A percentile compares a stretch with the other conserved stretches of the same genome.
These are phyloP conservation scores for Drechslerella stenobrocha DNA, from an alignment of 2,329 filamentous ascomycete species.

Conservation along the genomic window DNA sequence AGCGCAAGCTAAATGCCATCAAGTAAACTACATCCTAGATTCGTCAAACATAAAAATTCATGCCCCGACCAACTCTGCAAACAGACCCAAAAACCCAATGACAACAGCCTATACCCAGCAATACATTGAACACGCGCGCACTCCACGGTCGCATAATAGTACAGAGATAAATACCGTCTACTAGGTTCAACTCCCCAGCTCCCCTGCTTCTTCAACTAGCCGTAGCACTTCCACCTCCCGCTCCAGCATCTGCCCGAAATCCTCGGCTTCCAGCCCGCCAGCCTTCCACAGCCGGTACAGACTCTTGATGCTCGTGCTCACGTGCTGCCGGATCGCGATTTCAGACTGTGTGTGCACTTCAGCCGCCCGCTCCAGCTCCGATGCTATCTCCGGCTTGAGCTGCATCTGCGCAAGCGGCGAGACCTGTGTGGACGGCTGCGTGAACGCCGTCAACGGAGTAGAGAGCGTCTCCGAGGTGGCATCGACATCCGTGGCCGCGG, in stretches of 20 bases:
- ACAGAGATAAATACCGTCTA: background rate
- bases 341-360: conserved; percentile 67
- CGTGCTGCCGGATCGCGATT: conserved; percentile 75
- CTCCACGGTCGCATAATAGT: too few relatives aligned
- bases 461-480: background rate
- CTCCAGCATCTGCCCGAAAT: conserved; percentile 73
- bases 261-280: conserved; percentile 71
- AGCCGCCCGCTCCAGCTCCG: conserved; percentile 63
- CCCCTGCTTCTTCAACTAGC: conserved; percentile 66
- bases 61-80: too few relatives aligned
- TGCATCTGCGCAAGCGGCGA: conserved; percentile 59
- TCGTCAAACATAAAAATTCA: too few relatives aligned
- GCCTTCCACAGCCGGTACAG: conserved; percentile 71
- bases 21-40: too few relatives aligned
- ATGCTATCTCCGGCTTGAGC: conserved; percentile 63
- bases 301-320: conserved; percentile 75
- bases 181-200: conserved; percentile 20
- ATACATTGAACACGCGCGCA: too few relatives aligned
- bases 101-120: too few relatives aligned
- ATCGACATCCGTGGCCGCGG: conserved; percentile 14
- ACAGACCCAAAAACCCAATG: too few relatives aligned
- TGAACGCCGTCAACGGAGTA: conserved; percentile 32
- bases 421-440: conserved; percentile 33
- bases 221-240: conserved; percentile 71
- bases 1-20: too few relatives aligned